Evolutionary conservation across 2,329 filamentous ascomycete genomes (phyloP), one percentile per base, ranked within the genome.

Genomic region (Pestalotiopsis sp.): DNA sequence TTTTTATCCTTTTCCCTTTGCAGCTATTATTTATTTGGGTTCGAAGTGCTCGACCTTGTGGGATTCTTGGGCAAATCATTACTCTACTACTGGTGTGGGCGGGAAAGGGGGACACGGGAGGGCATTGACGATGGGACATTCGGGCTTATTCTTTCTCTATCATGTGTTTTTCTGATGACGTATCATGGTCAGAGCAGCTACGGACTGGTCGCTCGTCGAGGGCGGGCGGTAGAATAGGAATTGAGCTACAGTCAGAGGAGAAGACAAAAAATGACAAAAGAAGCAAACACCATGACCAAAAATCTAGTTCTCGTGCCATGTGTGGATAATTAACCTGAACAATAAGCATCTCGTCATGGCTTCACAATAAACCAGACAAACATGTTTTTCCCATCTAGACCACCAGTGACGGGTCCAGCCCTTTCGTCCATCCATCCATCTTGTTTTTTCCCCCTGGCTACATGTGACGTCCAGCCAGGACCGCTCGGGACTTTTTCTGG

Each of bases 1-100:
- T 55, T 55, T 22, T 11, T 35, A 35, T 35, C 30, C 30, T 35
- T 35, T 35, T 35, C 30, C 7, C 30, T 35, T 35, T 35, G 9
- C 30, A 35, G 30, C 30, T 35, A 9, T 30, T 30, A 2, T 30
- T 52, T 58, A 9, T 26, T 57, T 52, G 38, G 26, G 64, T 64
- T 61, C 67, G 67, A 68, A 68, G 64, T 55, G 67, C 67, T 68
- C 64, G 67, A 66, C 56, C 67, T 66, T 66, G 62, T n/a, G 58
- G 63, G 55, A 63, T n/a, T 52, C 44, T 56, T 68, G 30, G 22
- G 60, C n/a, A 26, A 48, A 22, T 39, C 17, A 22, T 35, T n/a
- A n/a, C 26, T 61, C 13, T 61, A 35, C 20, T 63, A 35, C 30
- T 52, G 17, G 20, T n/a, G 55, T 57, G 13, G 55, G 13, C 24